Evolutionary conservation across 768 basidiomycete species (phyloP).

Genomic region (Hypsizygus marmoreus): DNA sequence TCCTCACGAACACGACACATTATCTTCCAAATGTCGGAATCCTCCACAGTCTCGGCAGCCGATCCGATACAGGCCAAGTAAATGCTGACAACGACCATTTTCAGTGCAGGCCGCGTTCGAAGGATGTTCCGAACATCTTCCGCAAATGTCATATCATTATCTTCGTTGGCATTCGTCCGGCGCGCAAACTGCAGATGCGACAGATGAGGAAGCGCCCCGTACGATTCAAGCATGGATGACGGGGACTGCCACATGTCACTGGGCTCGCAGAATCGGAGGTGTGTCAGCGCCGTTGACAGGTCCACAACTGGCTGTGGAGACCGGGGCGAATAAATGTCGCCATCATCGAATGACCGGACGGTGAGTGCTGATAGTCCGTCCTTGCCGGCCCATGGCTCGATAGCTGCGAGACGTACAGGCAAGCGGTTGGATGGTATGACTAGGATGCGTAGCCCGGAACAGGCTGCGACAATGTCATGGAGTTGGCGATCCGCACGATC

Average conservation of each 20-base stretch:
- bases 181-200: slow-evolving; percentile 43
- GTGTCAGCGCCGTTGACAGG: slow-evolving; percentile 29
- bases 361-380: slow-evolving; percentile 26
- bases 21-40: slow-evolving; percentile 29
- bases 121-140: slow-evolving; percentile 33
- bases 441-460: slow-evolving; percentile 33
- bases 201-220: slow-evolving; percentile 36
- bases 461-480: slow-evolving; percentile 31
- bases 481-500: slow-evolving; percentile 20
- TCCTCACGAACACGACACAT: slow-evolving; percentile 19
- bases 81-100: slow-evolving; percentile 37
- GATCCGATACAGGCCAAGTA: slow-evolving; percentile 25
- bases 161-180: slow-evolving; percentile 39
- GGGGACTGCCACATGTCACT: slow-evolving; percentile 38
- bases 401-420: slow-evolving; percentile 16
- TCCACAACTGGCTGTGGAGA: slow-evolving; percentile 2
- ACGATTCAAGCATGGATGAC: slow-evolving; percentile 29
- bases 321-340: slow-evolving; percentile 4
- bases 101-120: slow-evolving; percentile 25
- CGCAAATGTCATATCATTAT: slow-evolving; percentile 40
- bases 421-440: slow-evolving; percentile 26
- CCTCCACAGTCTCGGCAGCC: slow-evolving; percentile 10
- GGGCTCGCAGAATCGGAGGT: slow-evolving; percentile 42
- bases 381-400: slow-evolving; percentile 10
- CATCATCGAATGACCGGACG: slow-evolving; percentile 27